Base-by-base conservation (phyloP, 768 basidiomycete species). In the Lactifluus pinguis region DNA sequence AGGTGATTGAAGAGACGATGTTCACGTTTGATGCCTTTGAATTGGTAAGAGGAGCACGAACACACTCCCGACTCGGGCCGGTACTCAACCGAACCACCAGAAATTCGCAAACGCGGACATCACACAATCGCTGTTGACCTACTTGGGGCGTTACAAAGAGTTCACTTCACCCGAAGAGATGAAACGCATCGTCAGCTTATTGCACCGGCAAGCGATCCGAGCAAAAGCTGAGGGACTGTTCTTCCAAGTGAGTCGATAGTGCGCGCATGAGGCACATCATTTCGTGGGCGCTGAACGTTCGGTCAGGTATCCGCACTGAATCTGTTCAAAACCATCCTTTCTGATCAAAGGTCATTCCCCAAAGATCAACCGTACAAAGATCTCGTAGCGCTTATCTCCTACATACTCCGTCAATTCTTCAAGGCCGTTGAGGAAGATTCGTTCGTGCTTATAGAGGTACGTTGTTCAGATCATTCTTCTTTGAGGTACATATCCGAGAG, bases 21-120 rank as follows among this genome's bases (percentile, higher is more conserved):
- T 95, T 97, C 75, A 90, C 91, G 3, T 94, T 99, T 70, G 88
- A 92, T 67, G 83, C 86, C 32, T 97, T 94, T 66, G 92, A 98
- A 74, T 79, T 81, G 79, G 97, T 94, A 66, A 61, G 78, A 77
- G 63, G 34, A 42, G 25, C 41, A 64, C 60, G 34, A 42, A 2
- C 41, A 64, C 60, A 53, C 67, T 38, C 53, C 53, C 25, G 45
- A 36, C 21, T 57, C 48, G 29, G 38, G 7, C 59, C 50, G 49
- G 51, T 14, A 2, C 65, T 66, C 54, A 69, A 6, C 62, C 60
- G 50, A 70, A 50, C 56, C 34, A 29, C 69, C 69, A 98, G 97
- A 87, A 86, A 83, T 95, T 98, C 68, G 94, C 92, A 1, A 80
- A 89, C 68, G 79, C 92, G 53, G 87, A 92, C 53, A 85, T 98